phyloP scores from a whole-genome alignment of 1,139 yeast species.

The Nakaseomyces nivariensis region DNA sequence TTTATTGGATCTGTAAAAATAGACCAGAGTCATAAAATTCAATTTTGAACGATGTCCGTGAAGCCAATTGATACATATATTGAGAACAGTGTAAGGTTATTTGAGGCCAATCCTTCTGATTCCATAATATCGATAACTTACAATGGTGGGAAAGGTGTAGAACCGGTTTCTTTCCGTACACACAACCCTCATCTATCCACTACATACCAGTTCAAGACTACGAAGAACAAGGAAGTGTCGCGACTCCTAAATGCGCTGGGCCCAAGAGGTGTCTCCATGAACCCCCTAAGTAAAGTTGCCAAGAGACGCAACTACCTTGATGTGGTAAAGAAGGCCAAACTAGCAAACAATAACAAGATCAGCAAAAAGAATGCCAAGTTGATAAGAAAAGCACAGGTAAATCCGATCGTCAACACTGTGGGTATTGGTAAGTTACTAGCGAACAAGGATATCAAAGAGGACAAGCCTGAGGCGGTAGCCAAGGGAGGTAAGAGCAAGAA shows the following conservation, averaged over 20 bases:
- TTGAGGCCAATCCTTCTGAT: conserved; percentile 41
- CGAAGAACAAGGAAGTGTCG: conserved; percentile 66
- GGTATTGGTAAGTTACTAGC: conserved; percentile 24
- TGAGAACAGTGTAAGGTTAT: conserved; percentile 36
- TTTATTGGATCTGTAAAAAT: too few species aligned
- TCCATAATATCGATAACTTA: conserved; percentile 43
- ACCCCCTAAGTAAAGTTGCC: conserved; percentile 16
- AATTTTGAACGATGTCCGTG: conserved; percentile 16
- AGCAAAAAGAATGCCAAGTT: conserved; percentile 7
- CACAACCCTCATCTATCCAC: conserved; percentile 65
- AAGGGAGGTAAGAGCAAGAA: conserved; percentile 7
- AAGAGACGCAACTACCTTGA: conserved; percentile 9
- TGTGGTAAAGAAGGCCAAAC: conserved; percentile 4
- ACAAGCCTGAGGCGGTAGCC: conserved; percentile 10
- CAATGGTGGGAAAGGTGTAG: conserved; percentile 29
- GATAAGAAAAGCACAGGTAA: conserved; percentile 3
- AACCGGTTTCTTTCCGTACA: conserved; percentile 51
- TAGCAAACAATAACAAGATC: conserved; percentile 3
- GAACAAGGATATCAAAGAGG: conserved; percentile 24
- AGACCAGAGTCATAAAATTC: too few species aligned
- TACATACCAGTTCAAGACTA: conserved; percentile 51
- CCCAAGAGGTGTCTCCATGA: conserved; percentile 54
- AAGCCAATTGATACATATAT: conserved; percentile 43
- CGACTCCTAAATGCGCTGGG: conserved; percentile 76
- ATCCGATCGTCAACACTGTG: conserved; percentile 12